Evolutionary conservation across 2,329 filamentous ascomycete species (phyloP), one percentile per base, ranked within the genome.

Genomic region (Claviceps sp.): DNA sequence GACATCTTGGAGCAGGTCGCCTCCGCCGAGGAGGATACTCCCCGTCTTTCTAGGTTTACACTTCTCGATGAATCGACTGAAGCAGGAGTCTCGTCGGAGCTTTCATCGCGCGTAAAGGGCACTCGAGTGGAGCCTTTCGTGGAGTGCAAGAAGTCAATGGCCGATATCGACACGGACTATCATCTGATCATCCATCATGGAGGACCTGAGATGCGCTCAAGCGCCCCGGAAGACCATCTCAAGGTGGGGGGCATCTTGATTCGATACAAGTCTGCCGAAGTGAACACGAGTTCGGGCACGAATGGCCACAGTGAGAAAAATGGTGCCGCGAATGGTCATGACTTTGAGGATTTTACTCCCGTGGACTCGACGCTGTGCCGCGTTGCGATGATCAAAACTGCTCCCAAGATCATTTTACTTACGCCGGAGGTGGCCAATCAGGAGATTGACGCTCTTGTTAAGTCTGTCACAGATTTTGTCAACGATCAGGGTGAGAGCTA

Each of bases 21-120:
- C 1, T 49, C 60, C 0, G 48, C 40, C 1, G 47, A 51, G 1
- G 54, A 57, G 11, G 58, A 60, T n/a, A 60, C 62, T 1, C 64
- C 67, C 4, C 62, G 61, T 8, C 57, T 74, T 2, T 58, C 63
- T 2, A 61, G 66, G 14, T 68, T 66, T 52, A 65, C 64, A 0
- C 44, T 70, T 20, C 56, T 62, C 17, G 60, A 59, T 17, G 60
- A 59, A 4, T 39, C 46, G 8, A 37, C 52, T 0, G 48, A 50
- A 5, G 44, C 52, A 1, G 51, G 54, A 8, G 48, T 47, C 14
- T 42, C 52, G 6, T 40, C 51, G 2, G 22, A 54, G 13, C 50
- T 56, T 5, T 40, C 56, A 2, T 20, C 51, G 0, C 20, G 48
- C 29, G 29, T 61, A 16, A 52, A 56, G 39, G 58, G 50, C 4